phyloP scores from a whole-genome alignment of 2,329 filamentous ascomycete species.

The Dactylonectria estremocensis region DNA sequence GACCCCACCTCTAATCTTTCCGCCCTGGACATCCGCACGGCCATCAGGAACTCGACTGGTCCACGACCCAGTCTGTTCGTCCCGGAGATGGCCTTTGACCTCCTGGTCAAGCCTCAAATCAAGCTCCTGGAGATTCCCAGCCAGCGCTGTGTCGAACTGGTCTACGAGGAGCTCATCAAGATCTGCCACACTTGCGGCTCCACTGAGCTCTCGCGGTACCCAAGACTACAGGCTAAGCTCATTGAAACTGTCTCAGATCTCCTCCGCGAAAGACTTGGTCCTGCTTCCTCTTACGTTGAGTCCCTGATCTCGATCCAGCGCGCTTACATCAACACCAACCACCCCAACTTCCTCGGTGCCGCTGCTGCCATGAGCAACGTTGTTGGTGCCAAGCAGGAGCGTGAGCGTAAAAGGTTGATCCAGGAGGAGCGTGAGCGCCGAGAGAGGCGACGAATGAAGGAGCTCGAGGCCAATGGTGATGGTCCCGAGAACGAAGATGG shows the following conservation, averaged over 20 bases:
- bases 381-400: slow-evolving; percentile 93
- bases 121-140: slow-evolving; percentile 95
- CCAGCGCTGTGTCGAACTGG: slow-evolving; percentile 96
- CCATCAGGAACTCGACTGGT: slow-evolving; percentile 97
- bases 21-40: slow-evolving; percentile 94
- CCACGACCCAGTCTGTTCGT: slow-evolving; percentile 97
- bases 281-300: slow-evolving; percentile 91
- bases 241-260: slow-evolving; percentile 99
- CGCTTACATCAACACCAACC: slow-evolving; percentile 99
- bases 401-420: slow-evolving; percentile 84
- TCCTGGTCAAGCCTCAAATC: slow-evolving; percentile 98
- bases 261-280: slow-evolving; percentile 90
- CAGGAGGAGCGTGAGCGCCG: slow-evolving; percentile 90
- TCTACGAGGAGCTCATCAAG: slow-evolving; percentile 99
- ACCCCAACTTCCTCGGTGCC: slow-evolving; percentile 97
- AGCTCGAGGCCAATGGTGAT: slow-evolving; percentile 84
- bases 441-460: slow-evolving; percentile 86
- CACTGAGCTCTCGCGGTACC: slow-evolving; percentile 92
- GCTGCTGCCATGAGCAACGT: slow-evolving; percentile 98
- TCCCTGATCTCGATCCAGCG: slow-evolving; percentile 97
- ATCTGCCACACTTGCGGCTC: slow-evolving; percentile 99
- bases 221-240: slow-evolving; percentile 93
- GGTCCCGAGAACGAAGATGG: slow-evolving; percentile 75
- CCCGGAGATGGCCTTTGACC: slow-evolving; percentile 96
- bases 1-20: slow-evolving; percentile 97